Conservation (phyloP, 2,329 filamentous ascomycete genomes). For the Pezicula rhizophila region DNA sequence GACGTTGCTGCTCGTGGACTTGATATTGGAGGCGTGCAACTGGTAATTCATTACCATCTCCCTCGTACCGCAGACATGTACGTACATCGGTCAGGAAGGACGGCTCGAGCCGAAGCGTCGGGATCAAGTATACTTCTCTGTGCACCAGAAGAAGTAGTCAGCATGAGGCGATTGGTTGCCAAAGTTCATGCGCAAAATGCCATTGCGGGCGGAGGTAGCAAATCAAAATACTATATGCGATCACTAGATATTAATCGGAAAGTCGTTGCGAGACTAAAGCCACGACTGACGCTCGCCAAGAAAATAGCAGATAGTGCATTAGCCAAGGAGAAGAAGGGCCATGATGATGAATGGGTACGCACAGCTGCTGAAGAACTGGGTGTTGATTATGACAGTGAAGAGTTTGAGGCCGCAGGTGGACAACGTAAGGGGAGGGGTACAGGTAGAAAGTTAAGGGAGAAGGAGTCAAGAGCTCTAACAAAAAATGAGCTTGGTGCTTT, state of each 20-base stretch:
- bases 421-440: conserved; percentile 63
- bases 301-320: conserved; percentile 75
- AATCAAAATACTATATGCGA: conserved; percentile 62
- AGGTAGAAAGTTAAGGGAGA: conserved; percentile 68
- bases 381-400: conserved; percentile 87
- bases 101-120: conserved; percentile 71
- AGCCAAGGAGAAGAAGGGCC: conserved; percentile 80
- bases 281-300: conserved; percentile 76
- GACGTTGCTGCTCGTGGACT: conserved; percentile 91
- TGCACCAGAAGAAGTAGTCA: conserved; percentile 81
- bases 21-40: conserved; percentile 83
- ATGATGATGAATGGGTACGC: conserved; percentile 79
- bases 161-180: conserved; percentile 74
- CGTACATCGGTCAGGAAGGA: conserved; percentile 91
- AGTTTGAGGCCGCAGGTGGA: conserved; percentile 60
- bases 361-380: conserved; percentile 86
- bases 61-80: conserved; percentile 89
- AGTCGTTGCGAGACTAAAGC: conserved; percentile 68
- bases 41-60: conserved; percentile 92
- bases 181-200: conserved; percentile 71
- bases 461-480: conserved; percentile 57
- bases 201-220: conserved; percentile 32
- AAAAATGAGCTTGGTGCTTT: conserved; percentile 69
- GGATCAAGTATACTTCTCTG: conserved; percentile 87
- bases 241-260: conserved; percentile 80